Evolutionary conservation across 2,329 filamentous ascomycete genomes (phyloP).

Genomic region (Sarocladium strictum): DNA sequence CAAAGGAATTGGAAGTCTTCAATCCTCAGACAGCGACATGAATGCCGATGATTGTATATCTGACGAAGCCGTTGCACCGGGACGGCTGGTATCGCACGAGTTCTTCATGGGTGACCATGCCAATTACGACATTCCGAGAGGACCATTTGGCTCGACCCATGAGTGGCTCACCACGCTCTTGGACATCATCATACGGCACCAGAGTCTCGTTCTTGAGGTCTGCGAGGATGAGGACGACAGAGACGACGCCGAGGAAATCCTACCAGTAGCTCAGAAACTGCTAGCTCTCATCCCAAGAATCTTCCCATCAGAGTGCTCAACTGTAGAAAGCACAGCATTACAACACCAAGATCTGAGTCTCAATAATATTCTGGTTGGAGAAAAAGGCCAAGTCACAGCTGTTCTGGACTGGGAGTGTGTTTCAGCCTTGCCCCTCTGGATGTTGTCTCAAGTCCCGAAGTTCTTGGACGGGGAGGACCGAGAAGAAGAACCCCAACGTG

Average conservation of each 20-base stretch:
- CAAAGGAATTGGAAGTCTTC: slow-evolving; percentile 20
- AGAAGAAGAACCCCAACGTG: slow-evolving; percentile 24
- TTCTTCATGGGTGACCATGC: slow-evolving; percentile 28
- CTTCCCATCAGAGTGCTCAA: slow-evolving; percentile 18
- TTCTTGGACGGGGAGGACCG: slow-evolving; percentile 25
- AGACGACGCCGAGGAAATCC: slow-evolving; percentile 23
- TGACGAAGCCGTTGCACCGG: slow-evolving; percentile 12
- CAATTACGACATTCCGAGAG: slow-evolving; percentile 26
- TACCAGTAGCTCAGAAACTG: slow-evolving; percentile 22
- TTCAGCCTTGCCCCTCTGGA: slow-evolving; percentile 33
- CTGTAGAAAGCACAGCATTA: slow-evolving; percentile 22
- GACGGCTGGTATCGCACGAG: slow-evolving; percentile 23
- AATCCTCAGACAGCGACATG: slow-evolving; percentile 7
- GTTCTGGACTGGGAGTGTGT: slow-evolving; percentile 39
- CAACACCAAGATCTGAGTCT: slow-evolving; percentile 29
- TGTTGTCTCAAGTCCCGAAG: slow-evolving; percentile 23
- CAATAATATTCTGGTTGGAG: slow-evolving; percentile 34
- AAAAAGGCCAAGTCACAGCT: slow-evolving; percentile 26
- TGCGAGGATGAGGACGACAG: slow-evolving; percentile 21
- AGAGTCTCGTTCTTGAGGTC: slow-evolving; percentile 16
- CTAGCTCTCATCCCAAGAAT: slow-evolving; percentile 22
- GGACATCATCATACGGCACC: slow-evolving; percentile 23
- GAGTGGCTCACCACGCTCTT: slow-evolving; percentile 30
- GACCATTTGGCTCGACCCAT: slow-evolving; percentile 30
- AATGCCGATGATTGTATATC: neutral